phyloP scores from a whole-genome alignment of 1,284 basidiomycete genomes.

The Ustilago tritici region DNA sequence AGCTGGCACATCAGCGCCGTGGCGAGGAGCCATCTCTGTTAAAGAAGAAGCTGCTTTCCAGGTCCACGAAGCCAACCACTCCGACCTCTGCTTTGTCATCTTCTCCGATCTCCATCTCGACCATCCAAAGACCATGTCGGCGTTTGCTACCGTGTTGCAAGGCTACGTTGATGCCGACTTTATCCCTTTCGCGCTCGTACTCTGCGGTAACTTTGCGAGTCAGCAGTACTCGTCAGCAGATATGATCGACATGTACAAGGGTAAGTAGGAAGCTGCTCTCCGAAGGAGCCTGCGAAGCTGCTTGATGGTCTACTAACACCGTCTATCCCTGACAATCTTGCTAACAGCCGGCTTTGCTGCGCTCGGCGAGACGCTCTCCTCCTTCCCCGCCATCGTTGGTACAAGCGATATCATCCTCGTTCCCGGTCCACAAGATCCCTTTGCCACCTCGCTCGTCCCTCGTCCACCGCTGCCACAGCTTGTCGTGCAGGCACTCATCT shows the following conservation, averaged over 20 bases:
- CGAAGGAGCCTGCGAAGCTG: too few species aligned
- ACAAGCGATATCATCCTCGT: constrained; percentile 91
- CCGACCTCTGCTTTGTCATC: constrained; percentile 82
- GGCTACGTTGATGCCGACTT: constrained; percentile 87
- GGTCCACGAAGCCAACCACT: constrained; percentile 66
- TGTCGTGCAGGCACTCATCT: constrained; percentile 73
- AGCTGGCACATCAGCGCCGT: constrained; percentile 5
- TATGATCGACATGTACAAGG: constrained; percentile 85
- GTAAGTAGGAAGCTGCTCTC: constrained; percentile 70
- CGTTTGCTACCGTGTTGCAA: constrained; percentile 86
- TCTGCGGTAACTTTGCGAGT: constrained; percentile 92
- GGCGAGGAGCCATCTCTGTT: constrained; percentile 81
- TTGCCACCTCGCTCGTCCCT: constrained; percentile 78
- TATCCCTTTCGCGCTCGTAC: constrained; percentile 83
- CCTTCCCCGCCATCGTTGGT: constrained; percentile 81
- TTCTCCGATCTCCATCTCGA: constrained; percentile 97
- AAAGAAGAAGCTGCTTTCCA: constrained; percentile 83
- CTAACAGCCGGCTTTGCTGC: constrained; percentile 62
- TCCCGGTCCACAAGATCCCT: constrained; percentile 90
- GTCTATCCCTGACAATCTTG: not conserved
- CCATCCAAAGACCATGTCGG: constrained; percentile 82
- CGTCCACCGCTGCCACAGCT: constrained; percentile 74
- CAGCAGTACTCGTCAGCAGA: constrained; percentile 81
- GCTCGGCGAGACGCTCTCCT: constrained; percentile 84
- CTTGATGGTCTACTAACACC: not conserved